Evolutionary conservation across 225 moss, liverwort and hornwort species (phyloP), one percentile per base, ranked within the genome.

Genomic region (Physcomitrium patens): DNA sequence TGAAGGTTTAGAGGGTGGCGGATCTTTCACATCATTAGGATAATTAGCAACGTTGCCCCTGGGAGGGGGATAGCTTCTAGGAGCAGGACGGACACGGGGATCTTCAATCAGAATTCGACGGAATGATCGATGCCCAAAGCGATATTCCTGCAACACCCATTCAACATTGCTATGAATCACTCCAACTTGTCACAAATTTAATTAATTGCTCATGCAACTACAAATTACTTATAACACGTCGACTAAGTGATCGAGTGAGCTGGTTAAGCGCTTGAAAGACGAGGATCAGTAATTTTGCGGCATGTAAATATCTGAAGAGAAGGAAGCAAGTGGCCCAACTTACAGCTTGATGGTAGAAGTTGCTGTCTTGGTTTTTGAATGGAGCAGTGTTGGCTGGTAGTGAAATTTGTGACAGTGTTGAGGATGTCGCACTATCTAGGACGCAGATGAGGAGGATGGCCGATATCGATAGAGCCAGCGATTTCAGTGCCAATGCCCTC

Each of bases 31-130:
- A 49, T 12, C 49, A 49, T 12, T 15, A 3, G 49, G 71, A 46
- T 7, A 0, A 2, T n/a, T 53, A 37, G 71, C 71, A 5, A 72
- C 62, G 2, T 76, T 76, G 60, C 2, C 23, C 0, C 5, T 7
- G 1, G 80, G 61, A 46, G 71, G 80, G 0, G 80, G 67, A 0
- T 81, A 81, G 37, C 71, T 53, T 66, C n/a, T 5, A 8, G 76
- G 76, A 0, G 80, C 17, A 23, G 67, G 14, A 61, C 67, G 65
- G 67, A 49, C 37, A 23, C n/a, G 53, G 52, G 66, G 60, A 71
- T 44, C 41, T 1, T 66, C 71, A 28, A 1, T 47, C n/a, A 81
- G 11, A 71, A 67, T 60, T 76, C 45, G 71, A 14, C 61, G 66
- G 0, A 9, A 43, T 3, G 65, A 69, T 49, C 49, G 3, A 0